These are phyloP conservation scores for Beauveria medogensis DNA, from an alignment of 2,329 filamentous ascomycete genomes.

Conservation along the genomic window DNA sequence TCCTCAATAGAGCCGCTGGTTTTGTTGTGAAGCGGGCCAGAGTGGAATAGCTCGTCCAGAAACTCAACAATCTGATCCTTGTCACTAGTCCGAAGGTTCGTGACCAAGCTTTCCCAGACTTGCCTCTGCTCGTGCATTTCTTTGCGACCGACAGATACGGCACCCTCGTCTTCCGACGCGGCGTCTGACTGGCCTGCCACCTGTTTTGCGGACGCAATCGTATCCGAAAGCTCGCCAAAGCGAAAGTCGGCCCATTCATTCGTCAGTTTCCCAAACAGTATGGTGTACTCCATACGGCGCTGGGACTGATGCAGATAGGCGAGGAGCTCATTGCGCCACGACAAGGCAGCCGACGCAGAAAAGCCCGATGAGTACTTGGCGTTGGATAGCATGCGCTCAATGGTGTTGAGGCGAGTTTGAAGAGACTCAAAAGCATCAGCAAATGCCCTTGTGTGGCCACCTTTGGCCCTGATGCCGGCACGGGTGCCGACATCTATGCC, in stretches of 20 bases:
- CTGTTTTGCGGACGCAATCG: not conserved
- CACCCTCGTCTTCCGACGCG: slow-evolving; percentile 16
- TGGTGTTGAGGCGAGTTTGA: not conserved
- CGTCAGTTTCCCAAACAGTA: slow-evolving; percentile 2
- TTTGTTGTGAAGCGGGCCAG: not conserved
- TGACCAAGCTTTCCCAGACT: slow-evolving; percentile 49
- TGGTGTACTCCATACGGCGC: slow-evolving; percentile 7
- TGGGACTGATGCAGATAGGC: slow-evolving; percentile 5
- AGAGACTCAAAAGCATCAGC: not conserved
- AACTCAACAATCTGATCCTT: slow-evolving; percentile 37
- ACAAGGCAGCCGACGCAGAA: not conserved
- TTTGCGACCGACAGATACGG: slow-evolving; percentile 41
- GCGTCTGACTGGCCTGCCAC: not conserved
- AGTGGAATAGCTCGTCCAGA: slow-evolving; percentile 40
- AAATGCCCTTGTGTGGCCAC: no score
- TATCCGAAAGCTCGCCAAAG: slow-evolving; percentile 5
- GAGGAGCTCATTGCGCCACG: slow-evolving; percentile 8
- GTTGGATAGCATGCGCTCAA: slow-evolving; percentile 10
- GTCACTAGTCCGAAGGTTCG: slow-evolving; percentile 39
- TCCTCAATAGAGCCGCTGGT: not conserved
- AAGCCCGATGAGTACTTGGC: slow-evolving; percentile 8
- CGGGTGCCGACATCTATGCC: not conserved
- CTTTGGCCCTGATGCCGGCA: not conserved
- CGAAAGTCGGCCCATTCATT: slow-evolving; percentile 9
- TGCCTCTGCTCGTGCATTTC: slow-evolving; percentile 46